Conservation (phyloP, 495 filamentous ascomycete species). For the Chaetomium fimeti region DNA sequence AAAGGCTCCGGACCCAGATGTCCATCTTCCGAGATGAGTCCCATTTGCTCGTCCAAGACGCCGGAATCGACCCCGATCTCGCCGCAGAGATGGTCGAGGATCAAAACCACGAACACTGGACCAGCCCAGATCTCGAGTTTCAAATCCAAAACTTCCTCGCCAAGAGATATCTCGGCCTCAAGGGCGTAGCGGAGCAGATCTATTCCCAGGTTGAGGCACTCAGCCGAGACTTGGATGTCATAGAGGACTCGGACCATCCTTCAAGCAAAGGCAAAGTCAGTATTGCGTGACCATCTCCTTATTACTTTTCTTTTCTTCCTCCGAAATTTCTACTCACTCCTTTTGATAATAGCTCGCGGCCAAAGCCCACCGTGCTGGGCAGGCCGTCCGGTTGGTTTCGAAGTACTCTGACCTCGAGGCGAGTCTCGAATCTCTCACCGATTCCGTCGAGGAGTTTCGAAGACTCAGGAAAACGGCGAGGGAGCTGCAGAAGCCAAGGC, state of each 20-base stretch:
- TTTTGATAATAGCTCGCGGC: background rate
- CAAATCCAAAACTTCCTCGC: background rate
- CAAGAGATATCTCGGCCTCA: background rate
- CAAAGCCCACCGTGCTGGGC: background rate
- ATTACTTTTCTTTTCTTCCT: background rate
- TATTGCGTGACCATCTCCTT: background rate
- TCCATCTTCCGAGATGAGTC: slow-evolving; percentile 7
- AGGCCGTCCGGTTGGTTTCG: background rate
- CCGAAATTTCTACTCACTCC: background rate
- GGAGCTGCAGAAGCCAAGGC: background rate
- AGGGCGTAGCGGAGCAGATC: background rate
- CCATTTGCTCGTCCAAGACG: background rate
- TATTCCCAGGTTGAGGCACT: background rate
- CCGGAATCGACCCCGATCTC: background rate
- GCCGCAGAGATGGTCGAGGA: slow-evolving; percentile 5
- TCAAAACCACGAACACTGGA: background rate
- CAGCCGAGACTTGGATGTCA: background rate
- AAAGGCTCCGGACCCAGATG: slow-evolving; percentile 4
- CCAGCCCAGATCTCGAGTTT: background rate
- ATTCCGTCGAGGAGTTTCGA: background rate
- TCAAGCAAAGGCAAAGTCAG: background rate
- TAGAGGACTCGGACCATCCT: background rate
- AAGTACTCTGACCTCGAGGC: background rate
- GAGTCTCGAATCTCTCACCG: background rate
- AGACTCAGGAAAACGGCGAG: background rate